Conservation (phyloP, 768 basidiomycete genomes). For the Boletus reticuloceps region DNA sequence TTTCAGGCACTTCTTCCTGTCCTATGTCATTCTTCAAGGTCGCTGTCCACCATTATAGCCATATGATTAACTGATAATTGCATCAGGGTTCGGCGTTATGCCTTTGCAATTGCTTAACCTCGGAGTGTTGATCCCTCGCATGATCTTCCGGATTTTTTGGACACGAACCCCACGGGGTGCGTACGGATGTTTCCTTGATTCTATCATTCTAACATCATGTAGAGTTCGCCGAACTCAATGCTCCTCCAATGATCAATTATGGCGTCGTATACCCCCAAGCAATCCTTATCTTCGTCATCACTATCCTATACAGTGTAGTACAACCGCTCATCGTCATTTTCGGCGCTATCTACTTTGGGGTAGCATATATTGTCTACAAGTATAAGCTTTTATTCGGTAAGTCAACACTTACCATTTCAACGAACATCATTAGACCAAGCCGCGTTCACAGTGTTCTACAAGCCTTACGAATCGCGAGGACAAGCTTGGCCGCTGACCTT, state of each 20-base stretch:
- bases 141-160: conserved; percentile 69
- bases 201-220: conserved; percentile 1
- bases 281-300: conserved; percentile 93
- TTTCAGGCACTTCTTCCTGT: conserved; percentile 74
- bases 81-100: conserved; percentile 84
- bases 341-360: conserved; percentile 94
- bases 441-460: conserved; percentile 81
- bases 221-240: conserved; percentile 97
- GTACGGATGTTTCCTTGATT: conserved; percentile 3
- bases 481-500: conserved; percentile 99
- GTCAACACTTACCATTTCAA: conserved; percentile 22
- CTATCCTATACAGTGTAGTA: conserved; percentile 91
- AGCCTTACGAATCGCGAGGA: conserved; percentile 95
- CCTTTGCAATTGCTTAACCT: conserved; percentile 92
- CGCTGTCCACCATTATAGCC: neutral
- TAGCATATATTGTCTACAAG: conserved; percentile 96
- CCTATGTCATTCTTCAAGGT: conserved; percentile 86
- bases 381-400: conserved; percentile 93
- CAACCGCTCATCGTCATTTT: conserved; percentile 95
- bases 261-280: conserved; percentile 97
- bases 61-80: conserved; percentile 3
- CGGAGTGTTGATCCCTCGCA: conserved; percentile 79
- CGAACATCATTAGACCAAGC: neutral
- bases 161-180: conserved; percentile 90
- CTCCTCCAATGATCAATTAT: conserved; percentile 97